Base-by-base conservation (phyloP, 768 basidiomycete species). In the Kondoa subrosea region DNA sequence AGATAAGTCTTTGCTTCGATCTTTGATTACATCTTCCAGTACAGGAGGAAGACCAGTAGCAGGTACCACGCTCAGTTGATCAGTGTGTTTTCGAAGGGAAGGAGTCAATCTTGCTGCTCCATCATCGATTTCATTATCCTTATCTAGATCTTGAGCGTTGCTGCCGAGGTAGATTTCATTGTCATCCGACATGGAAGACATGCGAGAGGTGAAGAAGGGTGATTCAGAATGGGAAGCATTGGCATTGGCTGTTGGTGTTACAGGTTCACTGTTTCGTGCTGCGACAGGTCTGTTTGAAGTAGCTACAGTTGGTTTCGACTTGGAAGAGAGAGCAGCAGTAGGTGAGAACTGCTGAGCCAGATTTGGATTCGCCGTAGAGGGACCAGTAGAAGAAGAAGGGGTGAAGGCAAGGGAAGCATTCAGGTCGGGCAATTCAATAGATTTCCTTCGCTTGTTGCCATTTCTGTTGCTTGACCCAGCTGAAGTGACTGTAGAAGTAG, bases 361-460 rank as follows among this genome's bases (percentile, higher is more conserved):
- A 50, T 50, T 8, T 50, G 40, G 12, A 50, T 8, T 21, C 21
- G 40, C 21, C 12, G 12, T 50, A 50, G 12, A 8, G 12, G 40
- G 21, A 50, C 8, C 40, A 50, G 40, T 50, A 50, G 40, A 15
- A 17, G 61, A 3, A 16, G 61, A 31, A 32, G 61, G 61, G 29
- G 61, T 63, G 17, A 63, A 32, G 8, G 30, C 61, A 27, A 63
- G 29, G 29, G 16, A 32, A 3, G 16, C 29, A 16, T 63, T 17
- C 61, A 63, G n/a, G 61, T 63, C 61, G 3, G 61, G 61, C 26
- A 63, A 33, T 33, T 63, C 61, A 32, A 63, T 63, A 32, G 61
- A 63, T 32, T 63, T 63, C 8, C 61, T 27, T 33, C 61, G 16
- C 29, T 63, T 63, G 16, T 27, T 27, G 8, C 14, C 25, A 21